These are phyloP conservation scores for Emiliania huxleyi DNA, from an alignment of 78 protist genomes.

Conservation along the genomic window DNA sequence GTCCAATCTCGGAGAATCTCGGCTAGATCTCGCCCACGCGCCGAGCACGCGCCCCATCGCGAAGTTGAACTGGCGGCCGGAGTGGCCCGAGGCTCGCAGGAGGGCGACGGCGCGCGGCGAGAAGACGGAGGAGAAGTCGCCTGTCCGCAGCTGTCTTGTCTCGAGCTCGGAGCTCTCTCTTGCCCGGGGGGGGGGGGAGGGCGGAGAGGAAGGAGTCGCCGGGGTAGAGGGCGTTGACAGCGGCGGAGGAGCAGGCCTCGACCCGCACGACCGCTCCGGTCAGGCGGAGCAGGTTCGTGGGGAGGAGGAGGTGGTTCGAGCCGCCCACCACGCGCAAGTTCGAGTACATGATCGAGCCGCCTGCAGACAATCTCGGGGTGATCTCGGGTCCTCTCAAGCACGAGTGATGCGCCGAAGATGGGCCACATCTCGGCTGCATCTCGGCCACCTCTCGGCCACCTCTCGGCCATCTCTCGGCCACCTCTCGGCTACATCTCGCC, in stretches of 20 bases:
- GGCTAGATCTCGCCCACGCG: too few species aligned
- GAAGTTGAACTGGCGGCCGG: slow-evolving; percentile 3
- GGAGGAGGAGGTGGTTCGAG: not conserved
- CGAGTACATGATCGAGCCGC: not conserved
- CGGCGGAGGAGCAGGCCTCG: not conserved
- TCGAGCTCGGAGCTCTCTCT: too few species aligned
- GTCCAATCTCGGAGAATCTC: too few species aligned
- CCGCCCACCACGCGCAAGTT: not conserved
- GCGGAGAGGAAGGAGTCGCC: not conserved
- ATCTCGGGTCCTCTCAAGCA: not conserved
- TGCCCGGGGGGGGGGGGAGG: not conserved
- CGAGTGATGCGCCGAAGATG: not conserved
- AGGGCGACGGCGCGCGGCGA: not conserved
- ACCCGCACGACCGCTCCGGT: too few species aligned
- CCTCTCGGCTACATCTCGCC: too few species aligned
- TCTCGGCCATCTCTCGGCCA: too few species aligned
- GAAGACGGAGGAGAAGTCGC: not conserved
- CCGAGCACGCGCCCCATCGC: slow-evolving; percentile 19
- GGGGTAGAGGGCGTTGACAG: not conserved
- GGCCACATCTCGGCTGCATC: too few species aligned
- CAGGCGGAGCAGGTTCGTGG: not conserved
- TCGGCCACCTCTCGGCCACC: too few species aligned
- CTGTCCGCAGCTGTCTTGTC: not conserved
- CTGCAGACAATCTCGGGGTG: not conserved
- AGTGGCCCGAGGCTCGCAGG: not conserved